Percentiles rank a stretch among this genome's conserved stretches.
Conservation (phyloP, 208 protist genomes). For the Acanthamoeba healyi region DNA sequence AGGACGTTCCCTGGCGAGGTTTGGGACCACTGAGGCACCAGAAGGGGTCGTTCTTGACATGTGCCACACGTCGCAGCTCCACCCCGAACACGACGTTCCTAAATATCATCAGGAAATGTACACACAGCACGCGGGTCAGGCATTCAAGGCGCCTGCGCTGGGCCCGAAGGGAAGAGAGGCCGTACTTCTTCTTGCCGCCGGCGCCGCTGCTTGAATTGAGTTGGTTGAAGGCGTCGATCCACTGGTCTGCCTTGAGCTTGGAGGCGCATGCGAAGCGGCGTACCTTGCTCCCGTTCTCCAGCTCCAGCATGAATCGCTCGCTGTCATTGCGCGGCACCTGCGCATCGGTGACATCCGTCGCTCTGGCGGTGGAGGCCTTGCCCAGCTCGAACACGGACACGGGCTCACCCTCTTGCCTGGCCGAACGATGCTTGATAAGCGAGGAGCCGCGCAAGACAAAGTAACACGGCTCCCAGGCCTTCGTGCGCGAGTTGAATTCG, state of each 20-base stretch:
- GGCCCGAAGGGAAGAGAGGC: too few species aligned
- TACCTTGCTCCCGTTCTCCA: background rate
- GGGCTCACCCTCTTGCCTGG: background rate
- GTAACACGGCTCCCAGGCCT: background rate
- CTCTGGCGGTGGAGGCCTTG: background rate
- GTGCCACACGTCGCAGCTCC: background rate
- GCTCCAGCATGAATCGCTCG: background rate
- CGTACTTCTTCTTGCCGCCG: background rate
- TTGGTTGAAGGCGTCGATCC: constrained; percentile 8
- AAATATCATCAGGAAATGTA: background rate
- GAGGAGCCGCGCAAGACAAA: background rate
- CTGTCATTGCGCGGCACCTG: background rate
- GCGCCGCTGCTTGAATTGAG: background rate
- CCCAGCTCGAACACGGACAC: background rate
- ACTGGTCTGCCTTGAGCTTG: background rate
- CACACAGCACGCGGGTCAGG: too few species aligned
- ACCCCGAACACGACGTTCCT: background rate
- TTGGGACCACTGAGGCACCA: constrained; percentile 21
- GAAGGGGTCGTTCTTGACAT: background rate
- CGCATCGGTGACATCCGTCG: background rate
- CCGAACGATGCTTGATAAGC: background rate
- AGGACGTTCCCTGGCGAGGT: background rate
- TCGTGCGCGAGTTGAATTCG: background rate
- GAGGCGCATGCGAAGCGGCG: background rate
- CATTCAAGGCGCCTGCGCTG: too few species aligned